Conservation (phyloP, 352 stramenopile species). For the Pythium insidiosum region DNA sequence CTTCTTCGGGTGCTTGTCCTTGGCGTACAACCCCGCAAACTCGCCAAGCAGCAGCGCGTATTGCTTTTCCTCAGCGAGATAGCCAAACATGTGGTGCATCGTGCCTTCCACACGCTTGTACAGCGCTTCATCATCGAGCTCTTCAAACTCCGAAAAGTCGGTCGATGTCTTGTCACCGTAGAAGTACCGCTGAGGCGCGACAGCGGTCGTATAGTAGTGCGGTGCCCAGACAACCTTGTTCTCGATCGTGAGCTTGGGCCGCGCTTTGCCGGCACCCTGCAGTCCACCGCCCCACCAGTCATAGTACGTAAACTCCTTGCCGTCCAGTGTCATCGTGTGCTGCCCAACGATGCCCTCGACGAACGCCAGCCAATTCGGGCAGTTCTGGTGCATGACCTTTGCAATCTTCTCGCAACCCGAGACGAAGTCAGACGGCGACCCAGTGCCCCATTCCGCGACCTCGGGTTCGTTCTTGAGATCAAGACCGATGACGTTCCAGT, state of each 20-base stretch:
- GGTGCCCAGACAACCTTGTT: slow-evolving; percentile 81
- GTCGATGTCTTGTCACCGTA: slow-evolving; percentile 44
- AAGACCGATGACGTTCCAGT: slow-evolving; percentile 79
- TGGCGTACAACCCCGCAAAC: slow-evolving; percentile 65
- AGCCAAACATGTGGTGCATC: slow-evolving; percentile 78
- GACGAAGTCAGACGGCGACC: slow-evolving; percentile 55
- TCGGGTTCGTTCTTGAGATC: slow-evolving; percentile 81
- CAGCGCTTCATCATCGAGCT: slow-evolving; percentile 48
- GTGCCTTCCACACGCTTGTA: slow-evolving; percentile 35
- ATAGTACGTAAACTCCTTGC: slow-evolving; percentile 48
- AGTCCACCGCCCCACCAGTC: slow-evolving; percentile 78
- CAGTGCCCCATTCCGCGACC: slow-evolving; percentile 59
- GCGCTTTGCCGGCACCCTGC: slow-evolving; percentile 36
- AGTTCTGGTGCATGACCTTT: slow-evolving; percentile 66
- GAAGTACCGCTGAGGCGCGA: slow-evolving; percentile 67
- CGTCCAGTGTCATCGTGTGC: slow-evolving; percentile 40
- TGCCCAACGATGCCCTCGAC: slow-evolving; percentile 57
- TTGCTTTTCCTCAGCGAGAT: slow-evolving; percentile 35
- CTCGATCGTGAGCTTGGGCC: slow-evolving; percentile 38
- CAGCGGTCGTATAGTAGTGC: slow-evolving; percentile 78
- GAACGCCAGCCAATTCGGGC: slow-evolving; percentile 69
- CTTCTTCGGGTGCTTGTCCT: slow-evolving; percentile 51
- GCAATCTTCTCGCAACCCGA: slow-evolving; percentile 61
- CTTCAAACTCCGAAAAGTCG: slow-evolving; percentile 46
- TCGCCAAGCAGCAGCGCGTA: slow-evolving; percentile 62